Conservation (phyloP, 2,329 filamentous ascomycete species). For the Penicillium decumbens region DNA sequence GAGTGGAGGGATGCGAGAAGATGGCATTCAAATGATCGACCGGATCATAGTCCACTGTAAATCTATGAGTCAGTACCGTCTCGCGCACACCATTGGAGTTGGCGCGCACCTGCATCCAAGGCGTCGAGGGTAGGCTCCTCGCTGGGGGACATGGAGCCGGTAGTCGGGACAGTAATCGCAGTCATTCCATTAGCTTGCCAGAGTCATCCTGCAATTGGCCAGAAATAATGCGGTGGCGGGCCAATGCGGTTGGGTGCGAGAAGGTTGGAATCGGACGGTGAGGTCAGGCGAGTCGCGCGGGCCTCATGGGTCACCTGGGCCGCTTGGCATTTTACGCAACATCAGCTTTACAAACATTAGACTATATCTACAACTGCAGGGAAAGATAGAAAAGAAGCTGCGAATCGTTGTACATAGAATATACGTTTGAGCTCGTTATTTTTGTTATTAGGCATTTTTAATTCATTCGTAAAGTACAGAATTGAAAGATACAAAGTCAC, state of each 20-base stretch:
- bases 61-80: slow-evolving; percentile 2
- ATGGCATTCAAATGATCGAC: slow-evolving; percentile 89
- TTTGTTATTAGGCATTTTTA: slow-evolving; percentile 1
- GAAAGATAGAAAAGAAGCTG: not conserved
- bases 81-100: slow-evolving; percentile 2
- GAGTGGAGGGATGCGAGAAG: slow-evolving; percentile 82
- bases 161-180: slow-evolving; percentile 28
- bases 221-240: slow-evolving; percentile 11
- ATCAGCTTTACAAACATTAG: not conserved
- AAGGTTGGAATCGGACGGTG: slow-evolving; percentile 6
- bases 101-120: slow-evolving; percentile 43
- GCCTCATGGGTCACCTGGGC: slow-evolving; percentile 11
- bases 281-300: slow-evolving; percentile 5
- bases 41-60: slow-evolving; percentile 78
- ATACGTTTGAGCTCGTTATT: slow-evolving; percentile 4
- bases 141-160: slow-evolving; percentile 39
- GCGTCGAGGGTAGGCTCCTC: slow-evolving; percentile 37
- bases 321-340: slow-evolving; percentile 17
- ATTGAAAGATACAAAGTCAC: slow-evolving; percentile 6
- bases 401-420: not conserved
- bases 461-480: slow-evolving; percentile 19
- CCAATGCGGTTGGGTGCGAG: slow-evolving; percentile 12
- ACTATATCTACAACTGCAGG: not conserved
- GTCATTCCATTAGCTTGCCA: slow-evolving; percentile 35
- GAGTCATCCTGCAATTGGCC: slow-evolving; percentile 18